Percentiles rank a stretch among this genome's conserved stretches.
Evolutionary conservation across 1,284 basidiomycete species (phyloP).

Genomic region (Boletus austroedulis): DNA sequence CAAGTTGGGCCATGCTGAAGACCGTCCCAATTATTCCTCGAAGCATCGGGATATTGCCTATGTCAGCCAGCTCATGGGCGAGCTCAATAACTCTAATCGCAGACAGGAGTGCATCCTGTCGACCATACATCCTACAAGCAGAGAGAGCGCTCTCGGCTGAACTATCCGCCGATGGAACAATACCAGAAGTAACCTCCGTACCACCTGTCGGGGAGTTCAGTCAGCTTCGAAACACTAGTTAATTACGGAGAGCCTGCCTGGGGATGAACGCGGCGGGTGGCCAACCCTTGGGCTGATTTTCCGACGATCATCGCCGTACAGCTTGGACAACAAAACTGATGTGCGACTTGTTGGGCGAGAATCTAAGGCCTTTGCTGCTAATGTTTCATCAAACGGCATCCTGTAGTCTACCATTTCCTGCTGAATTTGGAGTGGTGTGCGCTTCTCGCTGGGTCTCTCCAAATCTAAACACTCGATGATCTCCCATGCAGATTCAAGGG

Average conservation of each 20-base stretch:
- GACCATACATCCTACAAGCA: slow-evolving; percentile 3
- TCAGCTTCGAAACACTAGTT: neutral
- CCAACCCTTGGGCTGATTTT: neutral
- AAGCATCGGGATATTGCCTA: too few relatives aligned
- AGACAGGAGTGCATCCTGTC: neutral
- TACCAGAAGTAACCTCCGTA: neutral
- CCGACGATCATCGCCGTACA: neutral
- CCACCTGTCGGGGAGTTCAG: neutral
- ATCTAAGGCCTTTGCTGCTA: slow-evolving; percentile 16
- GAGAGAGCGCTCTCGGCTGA: neutral
- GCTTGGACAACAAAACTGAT: too few relatives aligned
- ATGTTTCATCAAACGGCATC: slow-evolving; percentile 14
- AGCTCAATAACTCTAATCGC: slow-evolving; percentile 13
- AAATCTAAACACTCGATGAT: slow-evolving; percentile 12
- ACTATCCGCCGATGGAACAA: neutral
- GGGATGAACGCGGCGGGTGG: too few relatives aligned
- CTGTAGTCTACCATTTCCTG: slow-evolving; percentile 27
- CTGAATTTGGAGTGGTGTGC: slow-evolving; percentile 15
- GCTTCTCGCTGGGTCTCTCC: neutral
- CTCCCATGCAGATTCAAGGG: slow-evolving; percentile 16
- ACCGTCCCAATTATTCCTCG: too few relatives aligned
- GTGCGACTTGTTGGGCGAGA: neutral
- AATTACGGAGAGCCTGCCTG: neutral
- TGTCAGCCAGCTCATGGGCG: too few relatives aligned
- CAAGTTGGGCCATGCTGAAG: too few relatives aligned